Conservation (phyloP, 2,329 filamentous ascomycete species). For the Pseudogymnoascus verrucosus region DNA sequence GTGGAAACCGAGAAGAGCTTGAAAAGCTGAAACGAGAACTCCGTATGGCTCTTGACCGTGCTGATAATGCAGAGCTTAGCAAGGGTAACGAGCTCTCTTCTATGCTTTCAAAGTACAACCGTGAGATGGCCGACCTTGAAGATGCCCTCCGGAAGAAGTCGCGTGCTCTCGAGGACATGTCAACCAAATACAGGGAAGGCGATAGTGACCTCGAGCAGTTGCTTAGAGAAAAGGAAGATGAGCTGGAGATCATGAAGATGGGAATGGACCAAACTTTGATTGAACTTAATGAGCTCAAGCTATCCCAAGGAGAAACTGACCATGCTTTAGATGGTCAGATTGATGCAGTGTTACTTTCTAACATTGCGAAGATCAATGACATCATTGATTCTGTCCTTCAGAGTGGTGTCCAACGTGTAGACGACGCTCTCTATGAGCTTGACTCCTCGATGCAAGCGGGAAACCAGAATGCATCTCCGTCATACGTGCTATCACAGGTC, state of each 20-base stretch:
- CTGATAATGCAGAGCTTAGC: constrained; percentile 82
- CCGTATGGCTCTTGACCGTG: constrained; percentile 81
- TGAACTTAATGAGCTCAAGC: constrained; percentile 80
- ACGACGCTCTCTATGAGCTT: constrained; percentile 93
- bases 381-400: constrained; percentile 96
- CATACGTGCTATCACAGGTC: constrained; percentile 92
- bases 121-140: constrained; percentile 93
- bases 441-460: constrained; percentile 98
- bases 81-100: constrained; percentile 94
- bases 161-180: constrained; percentile 74
- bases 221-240: constrained; percentile 90
- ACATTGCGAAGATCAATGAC: constrained; percentile 88
- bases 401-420: constrained; percentile 83
- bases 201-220: constrained; percentile 78
- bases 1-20: constrained; percentile 83
- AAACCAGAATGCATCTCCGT: constrained; percentile 93
- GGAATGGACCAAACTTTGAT: constrained; percentile 95
- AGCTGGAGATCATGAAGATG: constrained; percentile 95
- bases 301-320: constrained; percentile 67
- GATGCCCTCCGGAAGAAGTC: constrained; percentile 86
- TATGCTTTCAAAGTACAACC: constrained; percentile 91
- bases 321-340: constrained; percentile 81
- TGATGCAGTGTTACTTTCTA: constrained; percentile 78
- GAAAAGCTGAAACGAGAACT: constrained; percentile 94
- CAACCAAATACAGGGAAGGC: constrained; percentile 68